Conservation (phyloP, 148 eudicot genomes). For the Nepenthes mirabilis region DNA sequence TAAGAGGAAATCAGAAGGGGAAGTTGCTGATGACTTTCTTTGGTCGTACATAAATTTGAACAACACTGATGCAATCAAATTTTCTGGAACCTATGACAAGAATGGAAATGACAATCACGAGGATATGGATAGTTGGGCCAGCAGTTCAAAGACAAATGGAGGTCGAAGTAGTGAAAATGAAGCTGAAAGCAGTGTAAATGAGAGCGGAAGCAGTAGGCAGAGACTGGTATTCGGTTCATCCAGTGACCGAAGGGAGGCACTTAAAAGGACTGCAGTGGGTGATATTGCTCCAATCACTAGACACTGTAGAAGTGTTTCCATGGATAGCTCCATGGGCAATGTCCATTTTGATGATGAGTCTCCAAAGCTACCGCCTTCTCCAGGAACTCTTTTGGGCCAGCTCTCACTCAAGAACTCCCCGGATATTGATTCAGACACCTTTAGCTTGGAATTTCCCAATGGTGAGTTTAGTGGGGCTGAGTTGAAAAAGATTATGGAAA, state of each 20-base stretch:
- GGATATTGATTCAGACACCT: slow-evolving; percentile 32
- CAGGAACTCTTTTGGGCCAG: slow-evolving; percentile 55
- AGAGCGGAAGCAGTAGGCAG: slow-evolving; percentile 39
- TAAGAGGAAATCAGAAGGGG: slow-evolving; percentile 56
- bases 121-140: slow-evolving; percentile 74
- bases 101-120: slow-evolving; percentile 52
- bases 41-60: slow-evolving; percentile 82
- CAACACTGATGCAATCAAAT: slow-evolving; percentile 61
- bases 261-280: slow-evolving; percentile 55
- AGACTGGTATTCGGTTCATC: neutral
- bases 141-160: slow-evolving; percentile 79
- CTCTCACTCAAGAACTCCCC: slow-evolving; percentile 59
- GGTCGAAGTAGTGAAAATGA: slow-evolving; percentile 88
- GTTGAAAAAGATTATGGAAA: slow-evolving; percentile 86
- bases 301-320: slow-evolving; percentile 76
- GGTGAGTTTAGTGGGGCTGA: slow-evolving; percentile 88
- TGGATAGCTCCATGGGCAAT: slow-evolving; percentile 89
- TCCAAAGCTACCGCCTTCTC: slow-evolving; percentile 59
- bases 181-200: slow-evolving; percentile 71
- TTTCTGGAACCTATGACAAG: slow-evolving; percentile 69
- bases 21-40: slow-evolving; percentile 62
- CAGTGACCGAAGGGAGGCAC: slow-evolving; percentile 31
- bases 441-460: slow-evolving; percentile 77
- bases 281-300: slow-evolving; percentile 59
- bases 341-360: slow-evolving; percentile 64